These are phyloP conservation scores for Plasmodium coatneyi DNA, from an alignment of 169 alveolate genomes.

Conservation along the genomic window DNA sequence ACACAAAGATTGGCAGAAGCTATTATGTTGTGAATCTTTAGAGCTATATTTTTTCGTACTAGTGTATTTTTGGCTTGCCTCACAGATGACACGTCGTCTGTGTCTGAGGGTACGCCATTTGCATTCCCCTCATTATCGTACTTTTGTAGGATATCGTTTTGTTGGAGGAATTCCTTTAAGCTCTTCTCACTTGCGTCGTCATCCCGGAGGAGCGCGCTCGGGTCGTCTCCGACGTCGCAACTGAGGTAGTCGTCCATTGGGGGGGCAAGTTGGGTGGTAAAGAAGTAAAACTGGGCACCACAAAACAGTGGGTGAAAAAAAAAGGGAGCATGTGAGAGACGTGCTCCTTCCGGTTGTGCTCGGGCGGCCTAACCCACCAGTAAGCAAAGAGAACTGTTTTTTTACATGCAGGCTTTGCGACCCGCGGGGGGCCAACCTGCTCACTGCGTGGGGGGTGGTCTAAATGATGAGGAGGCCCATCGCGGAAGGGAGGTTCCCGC, in stretches of 20 bases:
- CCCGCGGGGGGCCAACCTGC: neutral
- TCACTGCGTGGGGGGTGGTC: neutral
- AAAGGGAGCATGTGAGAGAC: neutral
- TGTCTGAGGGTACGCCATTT: neutral
- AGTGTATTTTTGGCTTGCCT: slow-evolving; percentile 20
- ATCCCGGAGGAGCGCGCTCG: slow-evolving; percentile 3
- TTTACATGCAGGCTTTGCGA: neutral
- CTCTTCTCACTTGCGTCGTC: neutral
- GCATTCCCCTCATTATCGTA: neutral
- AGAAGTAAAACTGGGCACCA: neutral
- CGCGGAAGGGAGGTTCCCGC: neutral
- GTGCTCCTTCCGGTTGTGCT: neutral
- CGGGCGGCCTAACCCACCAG: neutral
- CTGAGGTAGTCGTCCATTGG: neutral
- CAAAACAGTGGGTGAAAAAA: no score
- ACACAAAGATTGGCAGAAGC: slow-evolving; percentile 94
- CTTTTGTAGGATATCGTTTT: neutral
- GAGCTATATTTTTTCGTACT: slow-evolving; percentile 78
- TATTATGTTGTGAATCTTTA: slow-evolving; percentile 95
- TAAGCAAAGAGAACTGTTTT: neutral
- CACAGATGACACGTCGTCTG: neutral
- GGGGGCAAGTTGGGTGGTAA: neutral
- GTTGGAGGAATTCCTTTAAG: neutral
- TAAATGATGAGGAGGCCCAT: neutral
- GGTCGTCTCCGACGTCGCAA: neutral